Evolutionary conservation across 1,284 basidiomycete genomes (phyloP).

Genomic region (Leccinum subrobustum): DNA sequence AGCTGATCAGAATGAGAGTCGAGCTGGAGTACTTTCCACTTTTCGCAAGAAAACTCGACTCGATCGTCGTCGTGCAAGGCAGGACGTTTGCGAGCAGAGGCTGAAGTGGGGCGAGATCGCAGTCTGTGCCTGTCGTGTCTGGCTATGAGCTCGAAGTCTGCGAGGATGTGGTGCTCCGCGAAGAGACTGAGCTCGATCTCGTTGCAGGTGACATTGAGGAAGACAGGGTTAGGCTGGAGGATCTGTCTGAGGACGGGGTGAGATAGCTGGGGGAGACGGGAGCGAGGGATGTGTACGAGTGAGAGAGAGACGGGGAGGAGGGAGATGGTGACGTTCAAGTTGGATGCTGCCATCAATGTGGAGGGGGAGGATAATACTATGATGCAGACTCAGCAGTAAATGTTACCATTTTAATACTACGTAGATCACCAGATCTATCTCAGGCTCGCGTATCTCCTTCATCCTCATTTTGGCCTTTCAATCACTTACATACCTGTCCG

Average conservation of each 20-base stretch:
- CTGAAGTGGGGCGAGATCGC: conserved; percentile 40
- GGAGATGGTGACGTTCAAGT: conserved; percentile 53
- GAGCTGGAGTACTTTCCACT: conserved; percentile 74
- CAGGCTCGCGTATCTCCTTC: background rate
- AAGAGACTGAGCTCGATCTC: conserved; percentile 73
- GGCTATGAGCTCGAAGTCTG: conserved; percentile 62
- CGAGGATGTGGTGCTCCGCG: conserved; percentile 56
- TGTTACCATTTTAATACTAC: conserved; percentile 11
- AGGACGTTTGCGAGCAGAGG: conserved; percentile 31
- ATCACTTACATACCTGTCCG: background rate
- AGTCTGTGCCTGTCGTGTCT: conserved; percentile 52
- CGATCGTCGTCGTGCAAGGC: conserved; percentile 38
- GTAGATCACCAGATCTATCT: background rate
- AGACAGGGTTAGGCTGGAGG: conserved; percentile 60
- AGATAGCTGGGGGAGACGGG: conserved; percentile 55
- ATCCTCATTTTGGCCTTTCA: background rate
- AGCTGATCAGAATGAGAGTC: conserved; percentile 69
- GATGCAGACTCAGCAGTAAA: background rate
- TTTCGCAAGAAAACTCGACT: conserved; percentile 68
- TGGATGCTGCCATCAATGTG: conserved; percentile 30
- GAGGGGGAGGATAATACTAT: background rate
- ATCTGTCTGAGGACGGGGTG: conserved; percentile 67
- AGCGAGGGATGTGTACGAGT: conserved; percentile 69
- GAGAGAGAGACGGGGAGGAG: conserved; percentile 68
- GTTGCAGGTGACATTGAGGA: conserved; percentile 74